Base-by-base conservation (phyloP, 1,284 basidiomycete species). In the Puccinia sorghi region DNA sequence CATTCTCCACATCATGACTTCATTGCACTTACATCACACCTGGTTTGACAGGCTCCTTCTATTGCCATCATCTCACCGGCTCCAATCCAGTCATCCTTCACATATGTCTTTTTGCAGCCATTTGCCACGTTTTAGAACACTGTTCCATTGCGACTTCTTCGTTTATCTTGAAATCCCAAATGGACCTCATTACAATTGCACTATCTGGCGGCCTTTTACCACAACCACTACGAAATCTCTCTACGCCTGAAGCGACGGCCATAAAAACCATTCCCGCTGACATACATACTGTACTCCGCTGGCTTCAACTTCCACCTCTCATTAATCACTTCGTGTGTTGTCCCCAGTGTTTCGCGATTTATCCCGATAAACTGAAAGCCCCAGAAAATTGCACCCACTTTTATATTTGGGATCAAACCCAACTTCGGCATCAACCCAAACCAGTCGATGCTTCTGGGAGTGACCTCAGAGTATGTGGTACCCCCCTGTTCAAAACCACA, bases 61-160 rank as follows among this genome's bases (percentile, higher is more conserved):
- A 70, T 37, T 8, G 48, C 32, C 1, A 32, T 54, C n/a, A 37
- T 52, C 5, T 70, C 27, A 25, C 25, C 3, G 11, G 9, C 9
- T 52, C 67, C 8, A 46, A 54, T 22, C 67, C 67, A 17, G 67
- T 41, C n/a, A 20, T 70, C 48, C 8, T 70, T 25, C 48, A 70
- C 13, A 13, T 54, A 3, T 70, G 43, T 48, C 22, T 70, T 27
- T 70, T 50, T 70, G 66, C 43, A 9, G 41, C 43, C 3, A 70
- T 52, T 50, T 70, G 3, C 41, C 46, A 70, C 32, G 2, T 70
- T 25, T 25, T 70, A 17, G 46, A 70, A 70, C 66, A 70, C 52
- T 70, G 41, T 17, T 70, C 46, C 12, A 5, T 5, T 5, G 4
- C 9, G 25, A 67, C 32, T 20, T 67, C 64, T 17, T 67, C 64